Base-by-base conservation (phyloP, 495 filamentous ascomycete genomes). In the Penicillium chermesinum region DNA sequence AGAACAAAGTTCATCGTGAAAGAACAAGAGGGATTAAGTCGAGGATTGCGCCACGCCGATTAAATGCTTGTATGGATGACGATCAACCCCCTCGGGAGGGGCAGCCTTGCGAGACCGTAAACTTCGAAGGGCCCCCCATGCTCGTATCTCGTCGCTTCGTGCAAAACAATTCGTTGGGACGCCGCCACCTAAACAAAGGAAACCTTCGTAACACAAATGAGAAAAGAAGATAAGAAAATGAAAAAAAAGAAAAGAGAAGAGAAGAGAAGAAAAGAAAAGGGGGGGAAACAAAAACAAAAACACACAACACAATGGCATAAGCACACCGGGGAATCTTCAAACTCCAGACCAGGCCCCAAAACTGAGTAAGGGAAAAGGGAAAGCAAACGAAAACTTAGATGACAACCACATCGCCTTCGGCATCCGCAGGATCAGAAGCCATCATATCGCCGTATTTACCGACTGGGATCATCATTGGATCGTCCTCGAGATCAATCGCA, bases 361-460 rank as follows among this genome's bases (percentile, higher is more conserved):
- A 49, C 53, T 17, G 36, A 46, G 22, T 20, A n/a, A 12, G 22
- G 27, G 37, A 38, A 25, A 25, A 34, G 46, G 30, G 39, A 36
- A 46, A 50, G 50, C 48, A 50, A 57, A 44, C 50, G 22, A 34
- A 50, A 57, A 35, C 30, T 55, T 64, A 75, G 46, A 75, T 71
- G 48, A 75, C 72, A 44, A 75, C 65, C 46, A 75, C 69, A 55
- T 75, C 70, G n/a, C 72, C 70, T 45, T 75, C 69, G 18, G 72
- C 67, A 54, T 75, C 72, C 10, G 70, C 68, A n/a, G 70, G 67
- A 39, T 73, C 70, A 9, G 72, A 73, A 7, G 61, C 70, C 68
- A 73, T 73, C 66, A 73, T 75, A 44, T 73, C 67, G 27, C 66
- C 70, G 38, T 75, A 75, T 67, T 75, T 75, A 43, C 71, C 69